Evolutionary conservation across 2,329 filamentous ascomycete genomes (phyloP).

Genomic region (Pseudogymnoascus destructans): DNA sequence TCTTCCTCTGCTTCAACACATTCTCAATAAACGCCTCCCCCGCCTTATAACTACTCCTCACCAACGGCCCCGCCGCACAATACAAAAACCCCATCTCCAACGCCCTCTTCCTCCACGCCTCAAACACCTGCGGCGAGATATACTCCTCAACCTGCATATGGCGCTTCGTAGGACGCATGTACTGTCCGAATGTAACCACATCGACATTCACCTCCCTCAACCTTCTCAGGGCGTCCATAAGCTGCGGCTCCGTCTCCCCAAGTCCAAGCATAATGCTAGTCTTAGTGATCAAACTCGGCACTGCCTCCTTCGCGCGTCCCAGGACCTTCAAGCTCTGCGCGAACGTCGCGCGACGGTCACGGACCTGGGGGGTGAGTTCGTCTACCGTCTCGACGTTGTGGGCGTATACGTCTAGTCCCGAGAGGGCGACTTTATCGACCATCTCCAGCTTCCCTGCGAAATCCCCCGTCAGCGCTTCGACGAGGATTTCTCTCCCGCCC

Average conservation of each 20-base stretch:
- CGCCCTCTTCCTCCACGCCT: constrained; percentile 79
- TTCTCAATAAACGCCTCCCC: constrained; percentile 99
- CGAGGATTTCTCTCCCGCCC: constrained; percentile 39
- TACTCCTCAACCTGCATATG: constrained; percentile 97
- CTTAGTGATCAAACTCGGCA: constrained; percentile 79
- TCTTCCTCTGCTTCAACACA: constrained; percentile 44
- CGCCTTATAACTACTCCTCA: constrained; percentile 93
- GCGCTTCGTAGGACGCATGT: constrained; percentile 97
- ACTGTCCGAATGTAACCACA: constrained; percentile 98
- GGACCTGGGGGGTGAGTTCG: constrained; percentile 74
- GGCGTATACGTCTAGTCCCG: constrained; percentile 88
- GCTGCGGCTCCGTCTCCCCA: constrained; percentile 78
- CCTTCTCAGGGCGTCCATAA: constrained; percentile 63
- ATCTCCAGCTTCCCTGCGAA: constrained; percentile 76
- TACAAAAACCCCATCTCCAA: constrained; percentile 95
- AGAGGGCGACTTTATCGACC: constrained; percentile 71
- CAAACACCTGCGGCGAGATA: constrained; percentile 80
- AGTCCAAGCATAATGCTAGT: constrained; percentile 94
- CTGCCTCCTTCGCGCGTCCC: constrained; percentile 65
- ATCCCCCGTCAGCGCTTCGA: constrained; percentile 79
- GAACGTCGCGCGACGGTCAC: constrained; percentile 83
- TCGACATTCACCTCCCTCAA: constrained; percentile 73
- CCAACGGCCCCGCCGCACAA: constrained; percentile 83
- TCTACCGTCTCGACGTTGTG: constrained; percentile 97
- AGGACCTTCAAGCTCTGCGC: constrained; percentile 72